Base-by-base conservation (phyloP, 306 rosid genomes). In the Ormosia emarginata region DNA sequence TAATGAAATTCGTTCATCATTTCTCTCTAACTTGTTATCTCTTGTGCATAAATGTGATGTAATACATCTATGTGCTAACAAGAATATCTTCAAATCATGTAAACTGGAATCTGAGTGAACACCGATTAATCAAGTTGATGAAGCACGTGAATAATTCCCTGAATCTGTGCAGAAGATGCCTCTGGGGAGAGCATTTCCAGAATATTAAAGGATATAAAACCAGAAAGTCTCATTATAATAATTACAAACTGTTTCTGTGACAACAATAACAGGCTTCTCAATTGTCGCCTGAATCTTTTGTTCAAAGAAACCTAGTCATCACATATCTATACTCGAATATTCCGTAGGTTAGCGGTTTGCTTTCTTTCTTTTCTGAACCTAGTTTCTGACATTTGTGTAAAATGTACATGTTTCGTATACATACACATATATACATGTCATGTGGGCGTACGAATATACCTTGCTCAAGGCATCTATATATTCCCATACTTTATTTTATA, bases 91-190 rank as follows among this genome's bases (percentile, higher is more conserved):
- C n/a, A n/a, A n/a, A n/a, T n/a, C n/a, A n/a, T 68, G 17, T 40
- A 75, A 44, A 34, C 30, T 34, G 72, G 78, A 65, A 83, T 69
- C 58, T 62, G 63, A 75, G 79, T 34, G 50, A 78, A 37, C 75
- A 80, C 17, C 52, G 73, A 76, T 53, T 84, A 74, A 30, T 65
- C 64, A 82, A 71, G 71, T 49, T 67, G 88, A 80, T 74, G 71
- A 30, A 74, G 77, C 87, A 73, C 79, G 89, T 87, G 92, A 68
- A 82, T 57, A 75, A 85, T 85, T 84, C 84, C 91, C 88, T 79
- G 88, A 88, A 81, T 82, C 78, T 34, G 52, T 84, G 92, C 91
- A 79, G 78, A 75, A 79, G 85, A 88, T 88, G 87, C 89, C 79
- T 81, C 75, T 50, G 13, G 8, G 63, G 14, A 58, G 56, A n/a